Evolutionary conservation across 23 red algal genomes (phyloP).

Genomic region (Gracilariopsis chorda): DNA sequence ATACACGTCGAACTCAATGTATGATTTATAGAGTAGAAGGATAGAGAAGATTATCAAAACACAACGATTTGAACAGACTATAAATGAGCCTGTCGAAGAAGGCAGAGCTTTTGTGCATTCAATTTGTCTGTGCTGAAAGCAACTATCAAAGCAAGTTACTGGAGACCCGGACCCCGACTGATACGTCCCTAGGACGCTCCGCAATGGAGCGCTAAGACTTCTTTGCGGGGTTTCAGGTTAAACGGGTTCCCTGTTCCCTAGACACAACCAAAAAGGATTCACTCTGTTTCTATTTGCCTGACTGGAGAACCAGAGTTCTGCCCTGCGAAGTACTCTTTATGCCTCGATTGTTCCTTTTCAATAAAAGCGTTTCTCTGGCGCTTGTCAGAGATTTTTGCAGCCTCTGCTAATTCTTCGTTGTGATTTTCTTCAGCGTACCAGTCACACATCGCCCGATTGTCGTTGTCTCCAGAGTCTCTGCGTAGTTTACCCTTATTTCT

Average conservation of each 20-base stretch:
- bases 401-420: not conserved
- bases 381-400: not conserved
- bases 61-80: no score
- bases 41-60: no score
- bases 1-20: slow-evolving; percentile 92
- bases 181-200: no score
- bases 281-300: not conserved
- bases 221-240: no score
- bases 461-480: not conserved
- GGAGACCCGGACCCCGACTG: no score
- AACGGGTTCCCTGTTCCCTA: no score
- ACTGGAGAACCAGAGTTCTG: not conserved
- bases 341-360: not conserved
- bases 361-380: not conserved
- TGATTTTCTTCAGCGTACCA: not conserved
- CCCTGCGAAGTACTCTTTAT: not conserved
- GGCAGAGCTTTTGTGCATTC: no score
- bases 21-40: no score
- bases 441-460: not conserved
- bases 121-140: no score
- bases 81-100: no score
- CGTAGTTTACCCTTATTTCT: not conserved
- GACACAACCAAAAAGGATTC: not conserved
- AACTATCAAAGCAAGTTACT: no score
- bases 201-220: no score